Evolutionary conservation across 2,329 filamentous ascomycete genomes (phyloP).

Genomic region (Incumbomyces delicatus): DNA sequence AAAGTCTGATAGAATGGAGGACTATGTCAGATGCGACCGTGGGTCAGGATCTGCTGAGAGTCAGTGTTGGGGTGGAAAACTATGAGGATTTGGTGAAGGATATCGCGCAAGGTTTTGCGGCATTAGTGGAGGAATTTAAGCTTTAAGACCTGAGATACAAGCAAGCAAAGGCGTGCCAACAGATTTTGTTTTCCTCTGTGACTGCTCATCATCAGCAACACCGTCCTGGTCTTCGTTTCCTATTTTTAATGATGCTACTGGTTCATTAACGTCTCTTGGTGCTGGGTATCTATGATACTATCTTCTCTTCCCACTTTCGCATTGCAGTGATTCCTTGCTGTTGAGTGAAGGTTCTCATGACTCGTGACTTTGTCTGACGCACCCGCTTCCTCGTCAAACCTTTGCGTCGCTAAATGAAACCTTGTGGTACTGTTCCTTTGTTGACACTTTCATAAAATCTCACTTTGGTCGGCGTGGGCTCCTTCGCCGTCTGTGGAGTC

Average conservation of each 20-base stretch:
- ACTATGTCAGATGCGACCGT: constrained; percentile 71
- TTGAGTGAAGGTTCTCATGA: neutral
- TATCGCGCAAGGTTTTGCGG: constrained; percentile 56
- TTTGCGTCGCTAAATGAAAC: neutral
- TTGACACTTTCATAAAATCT: constrained; percentile 5
- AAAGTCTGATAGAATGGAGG: constrained; percentile 94
- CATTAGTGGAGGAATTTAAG: constrained; percentile 34
- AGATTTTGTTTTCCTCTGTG: too few relatives aligned
- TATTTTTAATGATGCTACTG: too few relatives aligned
- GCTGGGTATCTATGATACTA: too few relatives aligned
- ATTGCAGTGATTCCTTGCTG: too few relatives aligned
- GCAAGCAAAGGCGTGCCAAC: neutral
- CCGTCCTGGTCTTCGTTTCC: too few relatives aligned
- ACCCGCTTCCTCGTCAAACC: neutral
- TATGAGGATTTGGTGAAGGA: constrained; percentile 77
- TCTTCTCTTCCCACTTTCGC: too few relatives aligned
- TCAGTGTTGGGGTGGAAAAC: constrained; percentile 80
- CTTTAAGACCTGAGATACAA: neutral
- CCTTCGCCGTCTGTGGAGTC: neutral
- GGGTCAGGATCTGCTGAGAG: constrained; percentile 61
- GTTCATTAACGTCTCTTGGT: too few relatives aligned
- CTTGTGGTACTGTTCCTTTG: neutral
- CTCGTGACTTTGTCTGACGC: neutral
- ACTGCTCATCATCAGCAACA: too few relatives aligned
- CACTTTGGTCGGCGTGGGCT: neutral